Base-by-base conservation (phyloP, 2,329 filamentous ascomycete species). In the Fusarium cicatricum region DNA sequence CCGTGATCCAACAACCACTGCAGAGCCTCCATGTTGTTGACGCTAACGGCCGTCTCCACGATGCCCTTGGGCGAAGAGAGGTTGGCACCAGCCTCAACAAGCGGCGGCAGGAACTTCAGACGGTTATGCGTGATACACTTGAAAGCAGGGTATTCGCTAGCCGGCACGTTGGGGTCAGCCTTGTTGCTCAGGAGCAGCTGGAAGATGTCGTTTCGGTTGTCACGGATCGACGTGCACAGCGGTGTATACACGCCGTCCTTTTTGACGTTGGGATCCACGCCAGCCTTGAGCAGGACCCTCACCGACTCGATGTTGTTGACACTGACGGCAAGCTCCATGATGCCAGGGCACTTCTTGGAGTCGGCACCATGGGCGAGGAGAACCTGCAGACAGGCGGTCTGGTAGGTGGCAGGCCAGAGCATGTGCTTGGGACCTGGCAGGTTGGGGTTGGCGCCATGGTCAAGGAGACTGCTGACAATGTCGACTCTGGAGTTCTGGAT, bases 181-280 rank as follows among this genome's bases (percentile, higher is more conserved):
- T 83, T 81, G 62, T 80, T 79, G 42, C 71, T 70, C 14, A 86
- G 75, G 4, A 90, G 78, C 11, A 88, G 80, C 12, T 82, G 75
- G 43, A 90, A 80, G 32, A 90, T 85, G 12, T 89, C 85, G 17
- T 76, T 69, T 41, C 83, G 80, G 68, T 90, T 83, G 71, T 90
- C 87, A 17, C 87, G 85, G 59, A 90, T 90, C 0, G 87, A 80
- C 0, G 86, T 85, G 74, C 87, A 90, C 0, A 90, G 77, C 0
- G 87, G 87, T 0, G 87, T 90, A 71, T 88, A 90, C 28, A 84
- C 82, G 9, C 85, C 85, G 58, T 90, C 87, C 69, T 87, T 88
- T 62, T 83, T 85, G 10, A 77, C 69, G 58, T 88, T 86, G 36
- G 84, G 83, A 40, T 83, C 80, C n/a, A 88, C 83, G 11, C 84